A percentile compares a stretch with the other conserved stretches of the same genome.
These are phyloP conservation scores for Schwanniomyces sp. DNA, from an alignment of 805 yeast genomes.

Conservation along the genomic window DNA sequence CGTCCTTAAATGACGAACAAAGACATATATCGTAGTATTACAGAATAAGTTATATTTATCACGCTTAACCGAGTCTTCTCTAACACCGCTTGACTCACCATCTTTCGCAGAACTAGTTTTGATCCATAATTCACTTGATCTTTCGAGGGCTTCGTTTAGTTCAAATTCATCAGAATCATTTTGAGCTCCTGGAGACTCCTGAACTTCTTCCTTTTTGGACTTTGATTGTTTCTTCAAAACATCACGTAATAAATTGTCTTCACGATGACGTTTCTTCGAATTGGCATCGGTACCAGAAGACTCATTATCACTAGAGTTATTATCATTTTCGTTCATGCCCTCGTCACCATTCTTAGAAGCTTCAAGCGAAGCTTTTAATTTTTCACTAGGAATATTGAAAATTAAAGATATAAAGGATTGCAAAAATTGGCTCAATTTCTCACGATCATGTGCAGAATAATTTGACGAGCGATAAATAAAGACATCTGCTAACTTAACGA, in stretches of 20 bases:
- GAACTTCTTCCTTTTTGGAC: conserved; percentile 33
- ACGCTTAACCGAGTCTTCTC: conserved; percentile 36
- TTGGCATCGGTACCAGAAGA: conserved; percentile 15
- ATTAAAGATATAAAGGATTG: conserved; percentile 69
- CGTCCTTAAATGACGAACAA: conserved; percentile 81
- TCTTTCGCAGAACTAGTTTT: conserved; percentile 33
- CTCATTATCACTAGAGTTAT: conserved; percentile 8
- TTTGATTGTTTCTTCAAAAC: conserved; percentile 56
- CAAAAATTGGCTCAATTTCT: conserved; percentile 68
- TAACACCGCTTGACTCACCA: conserved; percentile 21
- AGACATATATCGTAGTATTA: conserved; percentile 84
- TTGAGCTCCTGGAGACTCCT: conserved; percentile 25
- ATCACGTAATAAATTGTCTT: conserved; percentile 56
- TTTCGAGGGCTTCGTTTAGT: conserved; percentile 28
- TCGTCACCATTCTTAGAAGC: conserved; percentile 12
- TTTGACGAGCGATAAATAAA: conserved; percentile 68
- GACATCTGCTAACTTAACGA: conserved; percentile 62
- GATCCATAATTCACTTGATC: conserved; percentile 44
- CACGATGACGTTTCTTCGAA: conserved; percentile 52
- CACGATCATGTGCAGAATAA: conserved; percentile 80
- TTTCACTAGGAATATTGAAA: conserved; percentile 58
- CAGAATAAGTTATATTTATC: conserved; percentile 75
- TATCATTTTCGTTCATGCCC: conserved; percentile 1
- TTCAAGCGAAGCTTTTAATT: conserved; percentile 41
- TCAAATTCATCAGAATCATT: conserved; percentile 36